Evolutionary conservation across 2,329 filamentous ascomycete genomes (phyloP).

Genomic region (Botrytis cinerea): DNA sequence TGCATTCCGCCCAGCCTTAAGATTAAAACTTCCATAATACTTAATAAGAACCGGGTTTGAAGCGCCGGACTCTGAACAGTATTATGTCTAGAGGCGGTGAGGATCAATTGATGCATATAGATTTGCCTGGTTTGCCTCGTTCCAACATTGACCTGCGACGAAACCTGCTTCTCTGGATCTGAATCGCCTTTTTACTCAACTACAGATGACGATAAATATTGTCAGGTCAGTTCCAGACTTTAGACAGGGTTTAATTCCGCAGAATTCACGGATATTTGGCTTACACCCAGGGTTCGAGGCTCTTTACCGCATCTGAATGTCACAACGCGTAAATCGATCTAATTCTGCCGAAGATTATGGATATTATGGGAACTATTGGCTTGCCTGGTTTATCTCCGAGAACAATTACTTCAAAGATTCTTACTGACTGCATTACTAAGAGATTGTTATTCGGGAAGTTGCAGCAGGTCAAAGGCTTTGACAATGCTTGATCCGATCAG

Average conservation of each 20-base stretch:
- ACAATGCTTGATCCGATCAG: constrained; percentile 8
- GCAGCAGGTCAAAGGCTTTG: constrained; percentile 10
- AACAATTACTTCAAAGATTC: background rate
- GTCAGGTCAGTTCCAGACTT: background rate
- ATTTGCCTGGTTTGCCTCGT: background rate
- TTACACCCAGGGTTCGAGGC: constrained; percentile 8
- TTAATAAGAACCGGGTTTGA: background rate
- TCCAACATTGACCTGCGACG: background rate
- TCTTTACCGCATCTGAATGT: background rate
- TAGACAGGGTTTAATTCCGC: background rate
- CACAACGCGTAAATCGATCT: background rate
- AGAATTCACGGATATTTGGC: background rate
- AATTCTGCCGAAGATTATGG: background rate
- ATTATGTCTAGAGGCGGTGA: constrained; percentile 2
- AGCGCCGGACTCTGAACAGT: background rate
- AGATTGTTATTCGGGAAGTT: background rate
- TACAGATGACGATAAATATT: background rate
- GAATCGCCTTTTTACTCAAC: background rate
- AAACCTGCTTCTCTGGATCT: background rate
- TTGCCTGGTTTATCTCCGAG: background rate
- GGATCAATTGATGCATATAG: background rate
- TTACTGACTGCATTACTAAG: background rate
- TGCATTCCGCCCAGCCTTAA: background rate
- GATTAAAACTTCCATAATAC: background rate
- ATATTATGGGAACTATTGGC: background rate